Evolutionary conservation across 2,329 filamentous ascomycete species (phyloP), one percentile per base, ranked within the genome.

Genomic region (Golovinomyces cichoracearum): DNA sequence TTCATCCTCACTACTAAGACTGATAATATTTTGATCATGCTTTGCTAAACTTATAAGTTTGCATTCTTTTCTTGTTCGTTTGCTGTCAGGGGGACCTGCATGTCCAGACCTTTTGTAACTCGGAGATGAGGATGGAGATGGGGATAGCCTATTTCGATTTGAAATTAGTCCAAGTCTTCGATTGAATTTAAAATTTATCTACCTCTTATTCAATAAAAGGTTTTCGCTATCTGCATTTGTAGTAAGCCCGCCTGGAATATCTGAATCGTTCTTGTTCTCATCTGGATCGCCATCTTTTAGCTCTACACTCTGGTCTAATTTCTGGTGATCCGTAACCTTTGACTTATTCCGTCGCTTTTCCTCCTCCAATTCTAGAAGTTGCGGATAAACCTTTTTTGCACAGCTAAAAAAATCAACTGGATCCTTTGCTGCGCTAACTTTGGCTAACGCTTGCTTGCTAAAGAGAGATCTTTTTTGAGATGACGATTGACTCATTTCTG

Each of bases 361-460:
- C 37, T 62, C 61, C 26, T 63, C 62, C 23, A 65, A 63, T 23
- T 63, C 63, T 29, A 69, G 53, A 31, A 66, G 65, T 50, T 68
- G 64, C 9, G 63, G 61, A 53, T 67, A 70, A 2, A 66, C 60
- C 45, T 68, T 65, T 50, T 64, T 62, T 29, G 65, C 64, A 47
- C 68, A 65, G 35, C 66, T 66, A 54, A 71, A 73, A 51, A 71
- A 66, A 10, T 67, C 64, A 12, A 61, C 50, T 15, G 51, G 54
- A 25, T 61, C 55, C 51, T 65, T 62, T 26, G 57, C 57, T 22
- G 62, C 58, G 23, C 57, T 60, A n/a, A 48, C 45, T 48, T 52
- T 50, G 15, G 68, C 65, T 66, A 68, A 71, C 21, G 64, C 60
- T 44, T 70, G 67, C 53, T 70, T 72, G 47, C 69, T 74, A 62